These are phyloP conservation scores for Capsicum rhomboideum DNA, from an alignment of 257 asterid genomes.

Conservation along the genomic window DNA sequence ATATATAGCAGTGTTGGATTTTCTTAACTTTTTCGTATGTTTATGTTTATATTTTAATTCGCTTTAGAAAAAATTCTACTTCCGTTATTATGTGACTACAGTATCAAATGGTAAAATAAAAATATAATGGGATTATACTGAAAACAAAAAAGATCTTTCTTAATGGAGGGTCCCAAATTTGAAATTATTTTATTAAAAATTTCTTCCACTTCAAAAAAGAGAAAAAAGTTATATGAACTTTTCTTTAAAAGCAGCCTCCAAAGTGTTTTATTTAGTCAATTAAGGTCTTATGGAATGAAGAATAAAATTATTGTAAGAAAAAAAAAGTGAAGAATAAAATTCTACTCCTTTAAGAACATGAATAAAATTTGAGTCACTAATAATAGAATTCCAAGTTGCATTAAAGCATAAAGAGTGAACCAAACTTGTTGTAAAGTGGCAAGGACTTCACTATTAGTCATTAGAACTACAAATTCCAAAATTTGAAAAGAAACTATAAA, in stretches of 20 bases:
- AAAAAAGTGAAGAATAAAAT: neutral
- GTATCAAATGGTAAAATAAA: neutral
- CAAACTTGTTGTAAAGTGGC: neutral
- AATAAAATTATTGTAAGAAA: neutral
- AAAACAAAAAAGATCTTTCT: neutral
- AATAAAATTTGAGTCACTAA: neutral
- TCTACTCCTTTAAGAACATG: neutral
- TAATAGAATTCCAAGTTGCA: neutral
- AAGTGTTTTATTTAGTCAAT: neutral
- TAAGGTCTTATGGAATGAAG: neutral
- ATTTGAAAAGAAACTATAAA: neutral
- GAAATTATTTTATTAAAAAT: neutral
- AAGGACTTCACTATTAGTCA: neutral
- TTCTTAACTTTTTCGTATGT: too few relatives aligned
- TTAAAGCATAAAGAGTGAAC: neutral
- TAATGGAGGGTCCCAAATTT: neutral
- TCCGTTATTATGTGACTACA: accelerated
- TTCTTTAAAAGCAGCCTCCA: neutral
- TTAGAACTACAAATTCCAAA: neutral
- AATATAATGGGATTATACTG: neutral
- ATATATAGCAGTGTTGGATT: too few relatives aligned
- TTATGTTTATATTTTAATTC: too few relatives aligned
- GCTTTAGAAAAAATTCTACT: accelerated
- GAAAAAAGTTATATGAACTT: neutral
- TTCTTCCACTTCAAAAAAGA: neutral